phyloP scores from a whole-genome alignment of 805 yeast genomes.

The Saccharomycopsis amapae region DNA sequence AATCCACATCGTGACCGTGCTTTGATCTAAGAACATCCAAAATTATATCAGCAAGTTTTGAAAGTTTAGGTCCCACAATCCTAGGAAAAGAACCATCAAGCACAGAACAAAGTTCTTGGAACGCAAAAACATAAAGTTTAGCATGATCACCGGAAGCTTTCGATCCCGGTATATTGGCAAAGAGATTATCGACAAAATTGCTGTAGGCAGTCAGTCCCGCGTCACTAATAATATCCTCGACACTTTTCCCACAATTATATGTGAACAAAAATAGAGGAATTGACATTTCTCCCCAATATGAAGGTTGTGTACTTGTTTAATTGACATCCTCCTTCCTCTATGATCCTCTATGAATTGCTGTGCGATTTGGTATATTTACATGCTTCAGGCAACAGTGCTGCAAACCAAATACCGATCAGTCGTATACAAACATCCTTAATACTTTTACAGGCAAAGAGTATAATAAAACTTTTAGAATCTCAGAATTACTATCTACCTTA shows the following conservation, averaged over 20 bases:
- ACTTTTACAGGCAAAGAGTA: too few relatives aligned
- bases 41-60: slow-evolving; percentile 30
- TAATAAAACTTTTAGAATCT: too few relatives aligned
- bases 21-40: slow-evolving; percentile 30
- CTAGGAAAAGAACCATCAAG: slow-evolving; percentile 44
- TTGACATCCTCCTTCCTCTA: too few relatives aligned
- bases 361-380: too few relatives aligned
- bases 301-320: too few relatives aligned
- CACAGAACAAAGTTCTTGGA: slow-evolving; percentile 56
- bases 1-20: slow-evolving; percentile 31
- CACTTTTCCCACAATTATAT: slow-evolving; percentile 4
- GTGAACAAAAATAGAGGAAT: slow-evolving; percentile 23
- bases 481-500: too few relatives aligned
- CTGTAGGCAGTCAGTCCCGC: neutral
- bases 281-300: neutral
- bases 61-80: slow-evolving; percentile 33
- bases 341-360: too few relatives aligned
- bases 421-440: too few relatives aligned
- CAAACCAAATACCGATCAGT: too few relatives aligned
- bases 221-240: neutral
- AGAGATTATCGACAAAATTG: slow-evolving; percentile 3
- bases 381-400: too few relatives aligned
- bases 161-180: slow-evolving; percentile 2
- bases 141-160: neutral
- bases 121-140: slow-evolving; percentile 42